Evolutionary conservation across 2,329 filamentous ascomycete species (phyloP).

Genomic region (Colletotrichum shisoi): DNA sequence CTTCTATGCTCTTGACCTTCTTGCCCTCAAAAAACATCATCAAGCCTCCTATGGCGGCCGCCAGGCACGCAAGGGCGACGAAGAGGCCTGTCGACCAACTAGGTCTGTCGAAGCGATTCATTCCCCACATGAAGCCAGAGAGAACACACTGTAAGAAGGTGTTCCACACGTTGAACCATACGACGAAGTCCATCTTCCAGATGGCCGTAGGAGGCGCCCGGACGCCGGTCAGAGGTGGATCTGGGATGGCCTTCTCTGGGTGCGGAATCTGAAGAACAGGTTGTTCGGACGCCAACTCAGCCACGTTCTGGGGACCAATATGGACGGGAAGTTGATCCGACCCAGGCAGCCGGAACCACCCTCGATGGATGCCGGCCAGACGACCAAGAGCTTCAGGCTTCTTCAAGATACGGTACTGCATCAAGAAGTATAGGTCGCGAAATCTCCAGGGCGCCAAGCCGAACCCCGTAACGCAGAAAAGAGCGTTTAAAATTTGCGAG

Average conservation of each 20-base stretch:
- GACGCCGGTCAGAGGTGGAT: conserved; percentile 73
- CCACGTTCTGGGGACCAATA: conserved; percentile 63
- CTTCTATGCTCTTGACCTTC: conserved; percentile 74
- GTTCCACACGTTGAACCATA: conserved; percentile 81
- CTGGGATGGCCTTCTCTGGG: conserved; percentile 69
- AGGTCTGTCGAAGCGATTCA: conserved; percentile 76
- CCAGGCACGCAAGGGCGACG: conserved; percentile 75
- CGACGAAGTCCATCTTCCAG: conserved; percentile 82
- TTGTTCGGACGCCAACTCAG: conserved; percentile 50
- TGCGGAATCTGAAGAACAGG: conserved; percentile 64
- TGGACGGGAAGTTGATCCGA: conserved; percentile 65
- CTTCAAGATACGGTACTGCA: conserved; percentile 67
- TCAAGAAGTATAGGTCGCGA: conserved; percentile 77
- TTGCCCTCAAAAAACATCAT: conserved; percentile 77
- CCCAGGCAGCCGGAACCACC: conserved; percentile 77
- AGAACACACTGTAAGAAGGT: conserved; percentile 78
- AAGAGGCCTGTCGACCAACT: conserved; percentile 82
- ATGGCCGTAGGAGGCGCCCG: conserved; percentile 71
- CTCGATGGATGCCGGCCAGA: conserved; percentile 76
- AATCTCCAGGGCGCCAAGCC: conserved; percentile 86
- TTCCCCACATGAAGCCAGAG: conserved; percentile 83
- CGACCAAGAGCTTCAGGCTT: conserved; percentile 67
- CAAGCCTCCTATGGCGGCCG: conserved; percentile 72
- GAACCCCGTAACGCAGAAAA: conserved; percentile 89
- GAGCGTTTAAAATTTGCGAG: conserved; percentile 80